Evolutionary conservation across 495 filamentous ascomycete genomes (phyloP).

Genomic region (Aspergillus sclerotioniger): DNA sequence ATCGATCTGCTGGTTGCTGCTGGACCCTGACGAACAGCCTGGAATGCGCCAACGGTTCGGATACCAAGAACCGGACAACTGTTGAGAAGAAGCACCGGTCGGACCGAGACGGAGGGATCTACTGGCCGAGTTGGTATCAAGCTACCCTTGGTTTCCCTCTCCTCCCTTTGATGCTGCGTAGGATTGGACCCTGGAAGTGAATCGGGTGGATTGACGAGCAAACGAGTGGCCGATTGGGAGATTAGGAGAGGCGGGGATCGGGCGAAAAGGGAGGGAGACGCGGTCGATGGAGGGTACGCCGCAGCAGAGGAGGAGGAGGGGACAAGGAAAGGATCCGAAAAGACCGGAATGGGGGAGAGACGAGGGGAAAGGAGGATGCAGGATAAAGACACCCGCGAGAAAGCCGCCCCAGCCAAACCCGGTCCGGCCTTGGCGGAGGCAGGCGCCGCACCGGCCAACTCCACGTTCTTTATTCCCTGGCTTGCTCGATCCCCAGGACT

Average conservation of each 20-base stretch:
- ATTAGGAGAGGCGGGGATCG: not conserved
- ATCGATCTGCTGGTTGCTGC: not conserved
- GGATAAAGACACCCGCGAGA: not conserved
- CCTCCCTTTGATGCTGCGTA: not conserved
- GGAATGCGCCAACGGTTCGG: constrained; percentile 15
- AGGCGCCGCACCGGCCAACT: constrained; percentile 15
- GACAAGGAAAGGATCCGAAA: not conserved
- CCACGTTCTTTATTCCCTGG: no score
- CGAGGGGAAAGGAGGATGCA: not conserved
- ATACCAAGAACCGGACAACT: not conserved
- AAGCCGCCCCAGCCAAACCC: constrained; percentile 13
- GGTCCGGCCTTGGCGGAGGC: constrained; percentile 18
- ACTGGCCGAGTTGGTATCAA: not conserved
- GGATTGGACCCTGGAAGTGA: not conserved
- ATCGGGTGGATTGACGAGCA: constrained; percentile 1
- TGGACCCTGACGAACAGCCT: constrained; percentile 3
- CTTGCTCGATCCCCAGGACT: no score
- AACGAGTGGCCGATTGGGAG: constrained; percentile 8
- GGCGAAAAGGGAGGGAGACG: not conserved
- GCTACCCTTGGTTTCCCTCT: not conserved
- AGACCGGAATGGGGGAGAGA: not conserved
- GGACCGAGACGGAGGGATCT: not conserved
- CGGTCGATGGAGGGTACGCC: not conserved
- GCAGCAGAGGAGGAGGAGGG: constrained; percentile 3
- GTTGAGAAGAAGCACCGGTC: not conserved